Evolutionary conservation across 1,139 yeast genomes (phyloP), one percentile per base, ranked within the genome.

Genomic region (Candida pseudocylindracea): DNA sequence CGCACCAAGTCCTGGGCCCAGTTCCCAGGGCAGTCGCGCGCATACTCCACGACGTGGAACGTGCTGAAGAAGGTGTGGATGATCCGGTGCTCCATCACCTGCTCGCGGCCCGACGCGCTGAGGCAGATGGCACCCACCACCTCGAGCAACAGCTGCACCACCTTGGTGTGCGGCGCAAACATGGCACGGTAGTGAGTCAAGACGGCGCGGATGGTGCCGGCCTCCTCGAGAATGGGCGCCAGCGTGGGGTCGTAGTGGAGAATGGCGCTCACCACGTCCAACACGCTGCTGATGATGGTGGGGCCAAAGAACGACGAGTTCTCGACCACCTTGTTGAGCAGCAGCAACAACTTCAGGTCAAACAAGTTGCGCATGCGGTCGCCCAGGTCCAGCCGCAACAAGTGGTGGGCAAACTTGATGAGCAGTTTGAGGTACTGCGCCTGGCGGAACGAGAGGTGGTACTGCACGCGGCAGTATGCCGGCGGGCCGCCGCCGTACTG

Each of bases 161-260:
- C 54, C 12, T 69, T 73, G 8, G 67, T 56, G 11, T 73, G 65
- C 8, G 75, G 74, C 28, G 67, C 52, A 39, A 72, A 54, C 38
- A 71, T 57, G 27, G 49, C 39, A 30, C 53, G 53, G 53, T 76
- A 68, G 42, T 67, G 57, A 36, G 64, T 62, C 33, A 83, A 48
- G 29, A 83, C 61, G 1, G 68, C 55, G 34, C 76, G 78, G 29
- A 83, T 67, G 2, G 80, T 69, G 2, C 70, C 67, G 0, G 92
- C 78, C 48, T 85, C 96, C 33, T 68, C 72, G 42, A 85, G 60
- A 32, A 85, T 75, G 2, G 80, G 64, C 45, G 66, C 83, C 4
- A 93, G 81, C 0, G 95, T 81, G 3, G 96, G 94, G 44, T 85
- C 96, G 41, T 78, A 79, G 46, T 85, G 91, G 32, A 85, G 70